Evolutionary conservation across 2,329 filamentous ascomycete genomes (phyloP).

Genomic region (Cladosporium colombiae): DNA sequence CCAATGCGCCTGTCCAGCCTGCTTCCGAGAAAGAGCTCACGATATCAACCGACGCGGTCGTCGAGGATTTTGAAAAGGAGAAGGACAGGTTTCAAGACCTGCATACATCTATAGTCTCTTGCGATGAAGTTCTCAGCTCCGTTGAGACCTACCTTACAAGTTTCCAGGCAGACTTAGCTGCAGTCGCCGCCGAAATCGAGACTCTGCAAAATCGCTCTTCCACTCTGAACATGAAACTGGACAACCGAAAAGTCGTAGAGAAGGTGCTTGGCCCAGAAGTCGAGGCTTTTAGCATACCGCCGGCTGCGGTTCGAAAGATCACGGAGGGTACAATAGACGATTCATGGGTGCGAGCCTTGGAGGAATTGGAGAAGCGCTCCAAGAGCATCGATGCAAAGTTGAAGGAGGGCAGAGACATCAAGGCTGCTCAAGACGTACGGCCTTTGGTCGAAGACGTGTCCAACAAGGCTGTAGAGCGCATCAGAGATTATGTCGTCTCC

Average conservation of each 20-base stretch:
- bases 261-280: conserved; percentile 83
- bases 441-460: conserved; percentile 83
- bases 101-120: conserved; percentile 82
- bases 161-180: conserved; percentile 89
- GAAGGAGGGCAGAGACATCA: conserved; percentile 63
- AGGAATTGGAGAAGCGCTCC: conserved; percentile 79
- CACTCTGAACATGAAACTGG: conserved; percentile 77
- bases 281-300: conserved; percentile 87
- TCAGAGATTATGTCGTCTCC: conserved; percentile 88
- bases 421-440: conserved; percentile 78
- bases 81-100: conserved; percentile 85
- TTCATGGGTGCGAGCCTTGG: conserved; percentile 77
- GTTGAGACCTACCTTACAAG: conserved; percentile 90
- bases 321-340: conserved; percentile 88
- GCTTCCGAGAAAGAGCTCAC: conserved; percentile 31
- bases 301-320: conserved; percentile 79
- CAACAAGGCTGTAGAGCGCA: conserved; percentile 86
- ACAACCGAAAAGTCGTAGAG: conserved; percentile 88
- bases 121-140: conserved; percentile 88
- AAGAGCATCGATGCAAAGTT: conserved; percentile 69
- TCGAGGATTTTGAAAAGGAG: conserved; percentile 68
- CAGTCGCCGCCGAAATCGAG: conserved; percentile 93
- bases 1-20: conserved; percentile 37
- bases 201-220: conserved; percentile 84
- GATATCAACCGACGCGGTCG: conserved; percentile 24